Percentiles rank a stretch among this genome's conserved stretches.
phyloP scores from a whole-genome alignment of 2,329 filamentous ascomycete species.

The Alternaria brassicicola region DNA sequence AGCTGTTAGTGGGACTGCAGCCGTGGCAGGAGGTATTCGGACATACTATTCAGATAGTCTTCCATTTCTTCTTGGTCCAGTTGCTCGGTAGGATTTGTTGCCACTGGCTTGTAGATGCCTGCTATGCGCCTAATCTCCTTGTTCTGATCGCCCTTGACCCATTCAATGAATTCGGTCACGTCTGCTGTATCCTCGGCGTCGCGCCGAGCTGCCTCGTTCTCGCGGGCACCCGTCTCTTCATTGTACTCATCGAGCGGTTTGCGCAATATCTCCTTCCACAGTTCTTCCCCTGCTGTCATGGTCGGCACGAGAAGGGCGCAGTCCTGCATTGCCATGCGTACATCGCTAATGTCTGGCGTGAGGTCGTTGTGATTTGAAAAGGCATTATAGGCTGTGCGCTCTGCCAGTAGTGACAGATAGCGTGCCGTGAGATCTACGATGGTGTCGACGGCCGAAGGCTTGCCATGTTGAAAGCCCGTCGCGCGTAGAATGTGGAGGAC shows the following conservation, averaged over 20 bases:
- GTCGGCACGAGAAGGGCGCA: constrained; percentile 76
- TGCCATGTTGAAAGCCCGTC: constrained; percentile 84
- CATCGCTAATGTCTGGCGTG: constrained; percentile 72
- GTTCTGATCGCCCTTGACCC: constrained; percentile 77
- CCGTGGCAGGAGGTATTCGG: neutral
- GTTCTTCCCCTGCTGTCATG: constrained; percentile 69
- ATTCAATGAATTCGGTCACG: constrained; percentile 77
- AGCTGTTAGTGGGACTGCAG: constrained; percentile 21
- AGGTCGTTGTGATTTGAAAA: constrained; percentile 70
- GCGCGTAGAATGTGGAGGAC: constrained; percentile 91
- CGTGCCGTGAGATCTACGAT: constrained; percentile 85
- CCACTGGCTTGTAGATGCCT: constrained; percentile 60
- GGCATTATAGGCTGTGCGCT: constrained; percentile 73
- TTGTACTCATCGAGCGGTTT: constrained; percentile 53
- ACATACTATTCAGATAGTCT: constrained; percentile 55
- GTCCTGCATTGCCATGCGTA: constrained; percentile 84
- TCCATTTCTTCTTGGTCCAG: constrained; percentile 53
- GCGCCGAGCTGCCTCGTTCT: constrained; percentile 52
- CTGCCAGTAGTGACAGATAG: constrained; percentile 77
- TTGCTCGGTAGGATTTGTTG: constrained; percentile 54
- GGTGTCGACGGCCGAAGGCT: constrained; percentile 81
- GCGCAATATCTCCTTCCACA: constrained; percentile 61
- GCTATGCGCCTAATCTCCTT: constrained; percentile 82
- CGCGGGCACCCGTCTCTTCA: constrained; percentile 47
- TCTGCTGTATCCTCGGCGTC: constrained; percentile 78